Evolutionary conservation across 768 basidiomycete species (phyloP), one percentile per base, ranked within the genome.

Genomic region (Candolleomyces eurysporus): DNA sequence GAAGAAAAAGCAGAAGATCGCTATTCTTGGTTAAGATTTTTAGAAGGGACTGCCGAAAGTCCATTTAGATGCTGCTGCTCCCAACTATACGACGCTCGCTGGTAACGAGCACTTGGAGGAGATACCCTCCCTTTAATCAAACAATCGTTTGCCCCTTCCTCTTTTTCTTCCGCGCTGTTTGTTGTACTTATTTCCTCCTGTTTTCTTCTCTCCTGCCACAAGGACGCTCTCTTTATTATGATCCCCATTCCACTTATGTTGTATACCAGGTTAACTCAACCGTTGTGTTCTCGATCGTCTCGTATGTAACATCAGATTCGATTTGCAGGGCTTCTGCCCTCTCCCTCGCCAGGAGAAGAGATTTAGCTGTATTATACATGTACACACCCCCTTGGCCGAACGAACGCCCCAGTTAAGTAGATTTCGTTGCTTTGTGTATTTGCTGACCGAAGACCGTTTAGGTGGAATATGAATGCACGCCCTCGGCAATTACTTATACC

Each of bases 1-100:
- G 82, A 95, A 94, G 79, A 92, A 92, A 75, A 93, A 91, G 74
- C 64, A 79, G 57, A 92, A 92, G 74, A 77, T 73, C 56, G 74
- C 78, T 50, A 72, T 91, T 61, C 86, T 92, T 54, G 91, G 90
- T 67, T 90, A 71, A 83, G 40, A 50, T 62, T 6, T 5, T 8
- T 36, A 36, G 11, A 8, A 36, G 36, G 6, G 36, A 36, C 11
- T 7, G 36, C 6, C 5, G 36, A 36, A 62, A 56, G 59, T 45
- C n/a, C 26, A 4, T 26, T 52, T 57, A 31, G 45, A 40, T 40
- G 53, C 53, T 59, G 52, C 26, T 4, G 26, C 26, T 26, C 26
- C 26, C 26, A 26, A 26, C 2, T 4, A 26, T 4, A 26, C 26
- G 26, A 26, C 36, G 36, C 36, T 36, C 36, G 36, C 36, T 36